Percentiles rank a stretch among this genome's conserved stretches.
Evolutionary conservation across 345 rosid genomes (phyloP).

Genomic region (Isatis tinctoria): DNA sequence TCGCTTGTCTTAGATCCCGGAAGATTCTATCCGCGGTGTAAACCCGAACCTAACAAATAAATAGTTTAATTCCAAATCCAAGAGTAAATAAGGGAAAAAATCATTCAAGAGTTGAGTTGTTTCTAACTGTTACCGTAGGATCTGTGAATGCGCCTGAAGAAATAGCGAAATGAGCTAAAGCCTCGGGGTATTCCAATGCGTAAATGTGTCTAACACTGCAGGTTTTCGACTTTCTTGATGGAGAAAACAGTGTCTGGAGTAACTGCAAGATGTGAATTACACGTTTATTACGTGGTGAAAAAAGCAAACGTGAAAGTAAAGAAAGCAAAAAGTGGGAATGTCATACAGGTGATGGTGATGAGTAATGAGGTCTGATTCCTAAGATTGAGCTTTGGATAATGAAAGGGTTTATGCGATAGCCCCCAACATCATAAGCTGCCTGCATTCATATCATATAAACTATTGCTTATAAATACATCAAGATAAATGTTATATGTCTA

Average conservation of each 20-base stretch:
- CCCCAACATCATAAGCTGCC: conserved; percentile 86
- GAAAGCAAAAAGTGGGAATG: neutral
- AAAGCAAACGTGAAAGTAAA: neutral
- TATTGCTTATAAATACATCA: neutral
- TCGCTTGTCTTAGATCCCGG: conserved; percentile 55
- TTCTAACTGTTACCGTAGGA: conserved; percentile 52
- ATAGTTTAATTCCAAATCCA: neutral
- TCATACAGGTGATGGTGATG: conserved; percentile 53
- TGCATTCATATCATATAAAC: conserved; percentile 24
- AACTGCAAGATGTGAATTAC: conserved; percentile 42
- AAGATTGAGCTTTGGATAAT: conserved; percentile 63
- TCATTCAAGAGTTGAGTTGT: neutral
- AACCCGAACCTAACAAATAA: conserved; percentile 52
- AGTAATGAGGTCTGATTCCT: conserved; percentile 61
- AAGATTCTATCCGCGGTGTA: conserved; percentile 61
- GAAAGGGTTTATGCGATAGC: conserved; percentile 55
- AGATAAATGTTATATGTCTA: neutral
- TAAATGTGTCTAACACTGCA: conserved; percentile 52
- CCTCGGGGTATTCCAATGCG: conserved; percentile 77
- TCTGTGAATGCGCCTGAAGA: conserved; percentile 73
- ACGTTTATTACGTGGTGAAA: neutral
- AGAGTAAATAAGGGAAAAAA: neutral
- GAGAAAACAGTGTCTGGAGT: conserved; percentile 71
- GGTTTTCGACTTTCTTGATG: conserved; percentile 57
- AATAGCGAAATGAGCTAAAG: conserved; percentile 79